phyloP scores from a whole-genome alignment of 495 filamentous ascomycete genomes.

The Parmelia sp. region DNA sequence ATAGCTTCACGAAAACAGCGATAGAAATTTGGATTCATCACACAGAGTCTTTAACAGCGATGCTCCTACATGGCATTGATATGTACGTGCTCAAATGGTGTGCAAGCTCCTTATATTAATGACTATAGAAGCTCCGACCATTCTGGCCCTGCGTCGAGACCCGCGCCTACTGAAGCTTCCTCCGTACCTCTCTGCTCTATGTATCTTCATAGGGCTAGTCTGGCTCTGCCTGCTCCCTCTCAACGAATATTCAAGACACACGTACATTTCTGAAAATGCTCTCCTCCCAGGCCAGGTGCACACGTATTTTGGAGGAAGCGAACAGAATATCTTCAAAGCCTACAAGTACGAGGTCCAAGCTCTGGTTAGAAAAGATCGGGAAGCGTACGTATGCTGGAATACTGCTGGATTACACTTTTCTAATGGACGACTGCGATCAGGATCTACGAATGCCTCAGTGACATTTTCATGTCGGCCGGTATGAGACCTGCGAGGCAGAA shows the following conservation, averaged over 20 bases:
- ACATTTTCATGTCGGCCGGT: slow-evolving; percentile 68
- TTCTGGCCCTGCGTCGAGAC: slow-evolving; percentile 51
- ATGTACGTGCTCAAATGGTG: slow-evolving; percentile 17
- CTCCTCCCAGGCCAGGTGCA: slow-evolving; percentile 93
- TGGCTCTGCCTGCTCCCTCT: slow-evolving; percentile 94
- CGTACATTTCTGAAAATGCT: slow-evolving; percentile 97
- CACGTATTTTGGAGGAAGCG: slow-evolving; percentile 92
- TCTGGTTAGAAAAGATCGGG: slow-evolving; percentile 47
- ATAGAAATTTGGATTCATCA: too few species aligned
- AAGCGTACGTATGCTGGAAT: slow-evolving; percentile 43
- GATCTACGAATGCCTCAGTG: slow-evolving; percentile 61
- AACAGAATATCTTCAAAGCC: slow-evolving; percentile 90
- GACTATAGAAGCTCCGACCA: slow-evolving; percentile 23
- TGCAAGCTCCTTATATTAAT: not conserved
- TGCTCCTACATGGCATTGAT: slow-evolving; percentile 22
- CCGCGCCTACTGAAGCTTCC: slow-evolving; percentile 65
- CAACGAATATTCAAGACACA: slow-evolving; percentile 82
- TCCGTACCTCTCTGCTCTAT: slow-evolving; percentile 79
- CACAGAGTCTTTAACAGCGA: not conserved
- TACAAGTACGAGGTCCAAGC: slow-evolving; percentile 78
- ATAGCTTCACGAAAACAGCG: too few species aligned
- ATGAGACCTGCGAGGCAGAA: slow-evolving; percentile 80
- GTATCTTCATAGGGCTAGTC: slow-evolving; percentile 76
- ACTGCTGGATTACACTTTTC: slow-evolving; percentile 38
- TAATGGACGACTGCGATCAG: slow-evolving; percentile 31